phyloP scores from a whole-genome alignment of 2,329 filamentous ascomycete species.

The Ilyonectria mors-panacis region DNA sequence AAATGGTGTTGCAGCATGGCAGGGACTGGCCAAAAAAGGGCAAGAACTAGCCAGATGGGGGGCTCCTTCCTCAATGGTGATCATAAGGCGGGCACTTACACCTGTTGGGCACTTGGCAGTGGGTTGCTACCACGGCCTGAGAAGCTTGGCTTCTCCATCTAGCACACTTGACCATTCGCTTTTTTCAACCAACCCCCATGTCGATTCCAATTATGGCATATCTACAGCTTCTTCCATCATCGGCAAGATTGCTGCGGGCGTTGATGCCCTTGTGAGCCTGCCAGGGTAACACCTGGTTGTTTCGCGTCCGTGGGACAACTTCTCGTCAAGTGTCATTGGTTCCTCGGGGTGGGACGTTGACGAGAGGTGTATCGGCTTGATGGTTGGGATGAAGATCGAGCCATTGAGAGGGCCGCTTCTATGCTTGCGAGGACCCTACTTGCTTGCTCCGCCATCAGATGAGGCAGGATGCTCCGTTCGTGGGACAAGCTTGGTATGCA shows the following conservation, averaged over 20 bases:
- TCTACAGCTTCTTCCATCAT: constrained; percentile 5
- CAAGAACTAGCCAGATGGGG: neutral
- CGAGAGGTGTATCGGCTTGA: neutral
- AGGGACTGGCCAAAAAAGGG: constrained; percentile 11
- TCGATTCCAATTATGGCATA: constrained; percentile 18
- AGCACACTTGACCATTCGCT: neutral
- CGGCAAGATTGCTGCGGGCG: constrained; percentile 15
- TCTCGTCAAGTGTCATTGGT: neutral
- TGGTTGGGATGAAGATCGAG: neutral
- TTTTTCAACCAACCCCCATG: neutral
- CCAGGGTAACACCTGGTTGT: constrained; percentile 7
- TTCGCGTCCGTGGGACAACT: neutral
- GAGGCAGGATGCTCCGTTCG: neutral
- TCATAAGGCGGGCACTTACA: neutral
- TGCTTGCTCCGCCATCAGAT: too few species aligned
- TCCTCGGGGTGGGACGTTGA: neutral
- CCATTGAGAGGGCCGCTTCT: neutral
- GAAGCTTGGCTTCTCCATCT: neutral
- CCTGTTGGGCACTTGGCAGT: constrained; percentile 19
- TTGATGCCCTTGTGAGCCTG: constrained; percentile 3
- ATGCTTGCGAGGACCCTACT: neutral
- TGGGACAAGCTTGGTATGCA: neutral
- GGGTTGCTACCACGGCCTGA: neutral
- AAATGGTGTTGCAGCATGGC: constrained; percentile 4
- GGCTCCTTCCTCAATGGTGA: constrained; percentile 17